Percentiles rank a stretch among this genome's conserved stretches.
Evolutionary conservation across 1,139 yeast species (phyloP).

Genomic region (Williopsis jadinii): DNA sequence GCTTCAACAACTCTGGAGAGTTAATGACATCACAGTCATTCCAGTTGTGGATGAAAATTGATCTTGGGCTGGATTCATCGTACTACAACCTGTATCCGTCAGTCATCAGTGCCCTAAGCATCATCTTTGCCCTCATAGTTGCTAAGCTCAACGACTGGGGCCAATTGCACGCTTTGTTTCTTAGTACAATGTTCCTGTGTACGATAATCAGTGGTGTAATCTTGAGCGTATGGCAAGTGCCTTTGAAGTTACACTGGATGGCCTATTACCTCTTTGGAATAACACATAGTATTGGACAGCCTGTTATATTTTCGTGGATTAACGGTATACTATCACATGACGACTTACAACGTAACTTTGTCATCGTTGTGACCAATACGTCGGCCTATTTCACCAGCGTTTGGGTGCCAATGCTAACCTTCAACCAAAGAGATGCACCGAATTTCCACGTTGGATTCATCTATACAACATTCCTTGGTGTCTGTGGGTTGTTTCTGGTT

Average conservation of each 20-base stretch:
- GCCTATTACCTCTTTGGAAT: slow-evolving; percentile 9
- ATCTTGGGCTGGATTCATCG: slow-evolving; percentile 5
- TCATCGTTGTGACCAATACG: slow-evolving; percentile 13
- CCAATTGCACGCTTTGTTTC: slow-evolving; percentile 3
- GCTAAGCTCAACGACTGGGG: slow-evolving; percentile 9
- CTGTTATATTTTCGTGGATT: slow-evolving; percentile 46
- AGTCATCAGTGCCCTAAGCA: slow-evolving; percentile 11
- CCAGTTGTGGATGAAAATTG: slow-evolving; percentile 12
- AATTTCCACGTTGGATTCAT: slow-evolving; percentile 40
- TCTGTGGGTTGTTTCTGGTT: not conserved
- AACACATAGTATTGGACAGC: slow-evolving; percentile 33
- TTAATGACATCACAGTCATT: slow-evolving; percentile 7
- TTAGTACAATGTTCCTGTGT: slow-evolving; percentile 6
- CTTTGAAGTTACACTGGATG: slow-evolving; percentile 11
- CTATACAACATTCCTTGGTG: slow-evolving; percentile 35
- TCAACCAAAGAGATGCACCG: slow-evolving; percentile 42
- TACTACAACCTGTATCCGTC: slow-evolving; percentile 11
- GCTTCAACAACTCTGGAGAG: slow-evolving; percentile 9
- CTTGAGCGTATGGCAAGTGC: slow-evolving; percentile 10
- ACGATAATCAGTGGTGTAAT: not conserved
- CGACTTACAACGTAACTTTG: slow-evolving; percentile 16
- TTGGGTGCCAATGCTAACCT: slow-evolving; percentile 32
- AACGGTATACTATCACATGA: slow-evolving; percentile 33
- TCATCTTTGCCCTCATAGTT: slow-evolving; percentile 6
- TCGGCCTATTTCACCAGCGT: slow-evolving; percentile 11